These are phyloP conservation scores for Avicennia marina DNA, from an alignment of 257 asterid species.

Conservation along the genomic window DNA sequence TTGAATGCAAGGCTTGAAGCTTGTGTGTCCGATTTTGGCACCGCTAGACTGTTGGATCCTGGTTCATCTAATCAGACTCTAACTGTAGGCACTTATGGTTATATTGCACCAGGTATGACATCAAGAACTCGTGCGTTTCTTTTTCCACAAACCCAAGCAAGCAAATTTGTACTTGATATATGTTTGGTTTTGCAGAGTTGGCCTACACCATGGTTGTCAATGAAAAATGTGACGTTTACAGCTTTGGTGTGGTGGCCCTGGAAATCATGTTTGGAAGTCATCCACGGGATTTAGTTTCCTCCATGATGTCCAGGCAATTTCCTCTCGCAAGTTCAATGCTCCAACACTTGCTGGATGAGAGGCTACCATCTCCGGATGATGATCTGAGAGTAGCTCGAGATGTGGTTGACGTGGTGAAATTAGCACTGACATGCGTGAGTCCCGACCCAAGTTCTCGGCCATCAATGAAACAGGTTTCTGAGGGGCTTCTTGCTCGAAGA, in stretches of 20 bases:
- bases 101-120: conserved; percentile 27
- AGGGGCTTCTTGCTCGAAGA: background rate
- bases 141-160: too few relatives aligned
- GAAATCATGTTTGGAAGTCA: conserved; percentile 24
- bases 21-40: conserved; percentile 22
- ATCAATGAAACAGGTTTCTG: conserved; percentile 8
- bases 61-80: conserved; percentile 17
- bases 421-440: background rate
- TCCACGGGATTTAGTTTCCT: conserved; percentile 13
- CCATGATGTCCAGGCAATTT: background rate
- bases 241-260: conserved; percentile 28
- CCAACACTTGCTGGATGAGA: conserved; percentile 1
- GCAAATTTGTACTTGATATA: too few relatives aligned
- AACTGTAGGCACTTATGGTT: conserved; percentile 20
- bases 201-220: conserved; percentile 26
- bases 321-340: background rate
- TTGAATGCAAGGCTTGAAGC: conserved; percentile 18
- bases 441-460: conserved; percentile 7
- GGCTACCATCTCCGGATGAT: background rate
- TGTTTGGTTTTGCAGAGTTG: conserved; percentile 13
- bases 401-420: background rate
- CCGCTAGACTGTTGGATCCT: conserved; percentile 20
- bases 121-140: too few relatives aligned
- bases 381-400: background rate
- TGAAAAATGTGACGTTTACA: conserved; percentile 26